A percentile compares a stretch with the other conserved stretches of the same genome.
phyloP scores from a whole-genome alignment of 148 eudicot genomes.

The Pharnaceum exiguum region DNA sequence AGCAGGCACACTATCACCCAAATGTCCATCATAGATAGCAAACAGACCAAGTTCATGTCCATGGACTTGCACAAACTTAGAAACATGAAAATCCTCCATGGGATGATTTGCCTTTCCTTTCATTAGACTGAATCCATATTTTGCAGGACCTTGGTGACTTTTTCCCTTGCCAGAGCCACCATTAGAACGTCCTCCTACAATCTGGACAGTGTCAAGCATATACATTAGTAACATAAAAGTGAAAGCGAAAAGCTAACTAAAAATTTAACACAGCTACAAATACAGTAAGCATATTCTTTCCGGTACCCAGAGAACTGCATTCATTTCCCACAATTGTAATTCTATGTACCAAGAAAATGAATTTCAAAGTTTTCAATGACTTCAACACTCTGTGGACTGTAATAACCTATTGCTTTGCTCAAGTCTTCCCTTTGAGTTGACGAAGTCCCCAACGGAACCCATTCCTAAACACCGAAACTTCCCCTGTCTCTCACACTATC shows the following conservation, averaged over 20 bases:
- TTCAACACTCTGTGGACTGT: too few species aligned
- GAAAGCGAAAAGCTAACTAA: neutral
- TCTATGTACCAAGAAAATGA: too few species aligned
- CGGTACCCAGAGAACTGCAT: too few species aligned
- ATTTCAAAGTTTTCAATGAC: too few species aligned
- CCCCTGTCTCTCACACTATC: too few species aligned
- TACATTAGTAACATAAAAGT: neutral
- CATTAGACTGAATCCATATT: slow-evolving; percentile 55
- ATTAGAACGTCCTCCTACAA: slow-evolving; percentile 44
- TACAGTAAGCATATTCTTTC: too few species aligned
- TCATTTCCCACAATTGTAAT: too few species aligned
- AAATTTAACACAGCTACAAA: neutral
- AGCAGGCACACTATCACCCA: slow-evolving; percentile 72
- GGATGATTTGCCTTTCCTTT: slow-evolving; percentile 80
- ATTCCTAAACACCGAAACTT: too few species aligned
- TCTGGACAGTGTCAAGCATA: slow-evolving; percentile 21
- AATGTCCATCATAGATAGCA: slow-evolving; percentile 80
- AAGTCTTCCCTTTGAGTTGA: too few species aligned
- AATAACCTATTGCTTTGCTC: too few species aligned
- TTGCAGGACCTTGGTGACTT: slow-evolving; percentile 42
- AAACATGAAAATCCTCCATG: slow-evolving; percentile 84
- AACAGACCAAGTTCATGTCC: slow-evolving; percentile 78
- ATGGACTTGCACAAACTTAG: slow-evolving; percentile 45
- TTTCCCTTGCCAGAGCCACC: slow-evolving; percentile 58
- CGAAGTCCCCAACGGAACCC: too few species aligned